Evolutionary conservation across 805 yeast genomes (phyloP).

Genomic region (Kazachstania viticola): DNA sequence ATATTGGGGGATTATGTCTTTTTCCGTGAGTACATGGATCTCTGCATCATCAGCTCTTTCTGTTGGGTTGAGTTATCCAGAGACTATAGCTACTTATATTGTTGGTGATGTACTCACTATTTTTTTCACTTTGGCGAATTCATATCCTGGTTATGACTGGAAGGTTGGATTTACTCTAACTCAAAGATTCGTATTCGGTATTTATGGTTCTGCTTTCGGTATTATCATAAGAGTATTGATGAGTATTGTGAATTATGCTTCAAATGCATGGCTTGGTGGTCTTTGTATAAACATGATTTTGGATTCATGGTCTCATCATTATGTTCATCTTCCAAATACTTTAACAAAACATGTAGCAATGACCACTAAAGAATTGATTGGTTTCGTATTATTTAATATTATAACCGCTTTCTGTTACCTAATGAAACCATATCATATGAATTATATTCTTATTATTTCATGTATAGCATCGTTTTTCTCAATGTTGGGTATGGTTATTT

Average conservation of each 20-base stretch:
- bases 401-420: slow-evolving; percentile 31
- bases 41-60: slow-evolving; percentile 35
- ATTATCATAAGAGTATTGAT: slow-evolving; percentile 32
- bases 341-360: slow-evolving; percentile 24
- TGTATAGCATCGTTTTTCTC: slow-evolving; percentile 30
- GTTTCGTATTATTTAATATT: slow-evolving; percentile 33
- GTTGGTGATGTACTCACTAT: slow-evolving; percentile 38
- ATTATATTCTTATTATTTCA: slow-evolving; percentile 27
- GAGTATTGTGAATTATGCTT: slow-evolving; percentile 38
- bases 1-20: slow-evolving; percentile 36
- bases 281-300: slow-evolving; percentile 29
- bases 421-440: slow-evolving; percentile 35
- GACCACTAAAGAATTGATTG: slow-evolving; percentile 29
- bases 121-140: slow-evolving; percentile 33
- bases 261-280: slow-evolving; percentile 37
- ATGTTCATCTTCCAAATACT: slow-evolving; percentile 26
- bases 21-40: slow-evolving; percentile 36
- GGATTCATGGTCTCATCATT: slow-evolving; percentile 32
- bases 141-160: slow-evolving; percentile 38
- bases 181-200: slow-evolving; percentile 38
- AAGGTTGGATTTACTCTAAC: slow-evolving; percentile 38
- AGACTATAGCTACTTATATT: slow-evolving; percentile 34
- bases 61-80: slow-evolving; percentile 35
- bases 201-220: slow-evolving; percentile 33
- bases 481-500: slow-evolving; percentile 32